phyloP scores from a whole-genome alignment of 805 yeast species.

The Saturnispora halmiae region DNA sequence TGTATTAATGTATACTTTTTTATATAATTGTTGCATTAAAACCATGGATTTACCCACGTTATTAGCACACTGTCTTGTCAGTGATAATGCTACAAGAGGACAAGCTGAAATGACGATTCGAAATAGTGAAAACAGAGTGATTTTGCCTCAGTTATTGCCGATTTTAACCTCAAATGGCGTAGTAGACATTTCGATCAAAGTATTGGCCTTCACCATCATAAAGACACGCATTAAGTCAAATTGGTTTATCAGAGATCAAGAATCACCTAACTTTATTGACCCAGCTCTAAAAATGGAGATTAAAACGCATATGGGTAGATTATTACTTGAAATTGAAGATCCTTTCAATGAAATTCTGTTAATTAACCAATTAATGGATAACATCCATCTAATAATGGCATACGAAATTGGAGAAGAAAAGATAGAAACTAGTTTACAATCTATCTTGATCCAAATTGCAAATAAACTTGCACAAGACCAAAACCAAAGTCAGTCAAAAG shows the following conservation, averaged over 20 bases:
- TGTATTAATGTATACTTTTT: background rate
- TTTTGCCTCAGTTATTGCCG: constrained; percentile 3
- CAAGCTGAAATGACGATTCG: constrained; percentile 1
- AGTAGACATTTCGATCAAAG: constrained; percentile 41
- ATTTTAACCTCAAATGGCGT: constrained; percentile 33
- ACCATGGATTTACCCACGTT: constrained; percentile 1
- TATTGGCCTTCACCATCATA: constrained; percentile 74
- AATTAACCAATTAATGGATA: constrained; percentile 48
- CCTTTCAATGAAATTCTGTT: constrained; percentile 31
- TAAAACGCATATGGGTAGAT: constrained; percentile 23
- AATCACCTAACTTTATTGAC: constrained; percentile 27
- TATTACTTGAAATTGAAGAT: background rate
- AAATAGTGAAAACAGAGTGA: background rate
- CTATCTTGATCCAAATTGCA: background rate
- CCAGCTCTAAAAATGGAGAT: constrained; percentile 25
- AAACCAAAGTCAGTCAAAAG: background rate
- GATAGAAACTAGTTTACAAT: background rate
- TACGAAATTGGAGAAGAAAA: constrained; percentile 1
- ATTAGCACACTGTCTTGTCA: constrained; percentile 1
- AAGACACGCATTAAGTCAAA: constrained; percentile 61
- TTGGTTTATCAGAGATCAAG: constrained; percentile 53
- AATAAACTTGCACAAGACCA: background rate
- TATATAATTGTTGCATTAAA: too few relatives aligned
- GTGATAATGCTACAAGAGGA: constrained; percentile 1
- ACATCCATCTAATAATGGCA: constrained; percentile 31